A percentile compares a stretch with the other conserved stretches of the same genome.
These are phyloP conservation scores for Rhododendron ovatum DNA, from an alignment of 148 eudicot species.

Conservation along the genomic window DNA sequence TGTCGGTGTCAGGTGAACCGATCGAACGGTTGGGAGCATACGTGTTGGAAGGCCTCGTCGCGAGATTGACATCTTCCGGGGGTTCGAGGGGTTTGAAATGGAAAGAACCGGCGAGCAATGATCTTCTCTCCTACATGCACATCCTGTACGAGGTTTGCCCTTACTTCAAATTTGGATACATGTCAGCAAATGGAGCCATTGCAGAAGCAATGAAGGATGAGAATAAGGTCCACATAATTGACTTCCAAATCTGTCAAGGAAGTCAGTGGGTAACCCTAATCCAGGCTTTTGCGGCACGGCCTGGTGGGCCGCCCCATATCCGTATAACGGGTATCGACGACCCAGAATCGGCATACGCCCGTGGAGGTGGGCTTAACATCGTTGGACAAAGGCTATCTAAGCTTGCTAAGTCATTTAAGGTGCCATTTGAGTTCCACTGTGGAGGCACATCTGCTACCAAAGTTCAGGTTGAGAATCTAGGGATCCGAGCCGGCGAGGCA, in stretches of 20 bases:
- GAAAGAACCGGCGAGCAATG: constrained; percentile 33
- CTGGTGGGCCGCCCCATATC: constrained; percentile 51
- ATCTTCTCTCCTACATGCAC: constrained; percentile 36
- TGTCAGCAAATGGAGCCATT: constrained; percentile 55
- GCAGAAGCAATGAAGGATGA: constrained; percentile 57
- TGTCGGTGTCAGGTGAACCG: constrained; percentile 45
- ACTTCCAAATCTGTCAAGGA: constrained; percentile 47
- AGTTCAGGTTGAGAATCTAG: constrained; percentile 19
- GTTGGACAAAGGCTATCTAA: constrained; percentile 36
- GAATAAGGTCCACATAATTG: constrained; percentile 37
- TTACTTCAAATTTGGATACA: constrained; percentile 50
- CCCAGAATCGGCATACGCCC: constrained; percentile 36
- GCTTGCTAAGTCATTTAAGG: constrained; percentile 36
- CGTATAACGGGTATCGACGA: constrained; percentile 46
- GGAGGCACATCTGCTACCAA: constrained; percentile 19
- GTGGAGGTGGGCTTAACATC: constrained; percentile 35
- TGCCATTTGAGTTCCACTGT: constrained; percentile 40
- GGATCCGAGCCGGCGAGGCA: constrained; percentile 28
- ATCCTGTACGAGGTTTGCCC: constrained; percentile 48
- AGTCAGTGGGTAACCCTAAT: constrained; percentile 48
- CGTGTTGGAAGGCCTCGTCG: constrained; percentile 40
- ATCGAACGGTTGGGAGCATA: constrained; percentile 45
- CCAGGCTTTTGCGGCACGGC: constrained; percentile 47
- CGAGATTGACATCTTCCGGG: constrained; percentile 25
- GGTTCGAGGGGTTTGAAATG: constrained; percentile 22